Evolutionary conservation across 345 rosid genomes (phyloP).

Genomic region (Erucastrum elatum): DNA sequence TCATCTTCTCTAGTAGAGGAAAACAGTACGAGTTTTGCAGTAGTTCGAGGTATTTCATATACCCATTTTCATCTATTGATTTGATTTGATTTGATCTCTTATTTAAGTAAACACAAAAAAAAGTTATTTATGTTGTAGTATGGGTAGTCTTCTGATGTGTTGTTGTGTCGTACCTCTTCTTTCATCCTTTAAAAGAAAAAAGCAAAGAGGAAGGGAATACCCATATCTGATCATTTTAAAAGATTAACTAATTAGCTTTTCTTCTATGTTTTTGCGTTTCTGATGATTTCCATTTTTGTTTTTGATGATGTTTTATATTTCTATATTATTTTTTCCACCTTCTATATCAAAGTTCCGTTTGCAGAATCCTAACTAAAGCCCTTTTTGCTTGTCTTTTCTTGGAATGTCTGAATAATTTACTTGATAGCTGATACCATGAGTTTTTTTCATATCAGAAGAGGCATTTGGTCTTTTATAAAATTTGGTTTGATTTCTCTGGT

Average conservation of each 20-base stretch:
- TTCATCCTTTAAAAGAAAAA: slow-evolving; percentile 21
- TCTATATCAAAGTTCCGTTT: slow-evolving; percentile 2
- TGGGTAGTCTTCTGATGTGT: slow-evolving; percentile 31
- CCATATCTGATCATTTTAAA: slow-evolving; percentile 21
- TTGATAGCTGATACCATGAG: no score
- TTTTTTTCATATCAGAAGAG: background rate
- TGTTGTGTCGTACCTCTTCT: slow-evolving; percentile 33
- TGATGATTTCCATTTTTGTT: slow-evolving; percentile 27
- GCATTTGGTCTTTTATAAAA: background rate
- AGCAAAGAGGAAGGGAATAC: slow-evolving; percentile 13
- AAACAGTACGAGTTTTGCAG: slow-evolving; percentile 99
- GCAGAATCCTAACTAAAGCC: background rate
- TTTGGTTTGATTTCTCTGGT: background rate
- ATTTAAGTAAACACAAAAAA: slow-evolving; percentile 2
- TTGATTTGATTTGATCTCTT: background rate
- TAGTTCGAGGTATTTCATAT: slow-evolving; percentile 71
- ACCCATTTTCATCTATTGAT: background rate
- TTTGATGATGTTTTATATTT: slow-evolving; percentile 1
- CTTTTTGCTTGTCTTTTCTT: slow-evolving; percentile 7
- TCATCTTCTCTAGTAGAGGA: slow-evolving; percentile 99
- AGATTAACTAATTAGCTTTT: background rate
- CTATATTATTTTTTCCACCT: background rate
- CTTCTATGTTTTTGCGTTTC: slow-evolving; percentile 10
- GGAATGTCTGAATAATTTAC: background rate
- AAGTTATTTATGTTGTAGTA: slow-evolving; percentile 18